Percentiles rank a stretch among this genome's conserved stretches.
phyloP scores from a whole-genome alignment of 805 yeast species.

The Wickerhamiella hasegawae region DNA sequence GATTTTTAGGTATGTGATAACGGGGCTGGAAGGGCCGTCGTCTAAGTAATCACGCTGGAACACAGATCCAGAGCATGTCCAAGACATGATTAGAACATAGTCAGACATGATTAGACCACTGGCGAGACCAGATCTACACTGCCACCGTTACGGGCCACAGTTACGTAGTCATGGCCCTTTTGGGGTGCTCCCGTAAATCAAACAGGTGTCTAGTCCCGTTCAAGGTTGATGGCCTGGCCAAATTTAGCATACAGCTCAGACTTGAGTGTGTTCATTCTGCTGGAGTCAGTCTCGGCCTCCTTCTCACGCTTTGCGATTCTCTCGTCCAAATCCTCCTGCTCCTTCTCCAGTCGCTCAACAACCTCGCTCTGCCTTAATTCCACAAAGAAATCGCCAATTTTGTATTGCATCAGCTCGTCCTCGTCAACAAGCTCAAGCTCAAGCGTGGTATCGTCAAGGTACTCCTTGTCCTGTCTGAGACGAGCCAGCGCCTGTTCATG shows the following conservation, averaged over 20 bases:
- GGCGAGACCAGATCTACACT: too few relatives aligned
- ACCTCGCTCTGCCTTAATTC: slow-evolving; percentile 51
- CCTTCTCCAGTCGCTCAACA: slow-evolving; percentile 48
- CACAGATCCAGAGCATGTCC: too few relatives aligned
- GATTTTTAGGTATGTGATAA: too few relatives aligned
- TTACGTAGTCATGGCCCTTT: too few relatives aligned
- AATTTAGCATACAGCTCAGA: slow-evolving; percentile 70
- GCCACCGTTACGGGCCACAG: too few relatives aligned
- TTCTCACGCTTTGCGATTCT: slow-evolving; percentile 32
- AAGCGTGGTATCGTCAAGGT: slow-evolving; percentile 66
- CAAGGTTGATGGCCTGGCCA: slow-evolving; percentile 78
- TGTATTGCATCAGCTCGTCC: slow-evolving; percentile 35
- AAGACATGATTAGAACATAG: too few relatives aligned
- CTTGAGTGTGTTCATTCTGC: slow-evolving; percentile 45
- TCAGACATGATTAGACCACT: too few relatives aligned
- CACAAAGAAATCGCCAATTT: slow-evolving; percentile 69
- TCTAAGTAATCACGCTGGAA: too few relatives aligned
- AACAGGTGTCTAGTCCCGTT: too few relatives aligned
- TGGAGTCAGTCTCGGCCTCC: slow-evolving; percentile 36
- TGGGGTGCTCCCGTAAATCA: too few relatives aligned
- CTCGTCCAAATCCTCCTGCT: slow-evolving; percentile 35
- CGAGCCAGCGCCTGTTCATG: slow-evolving; percentile 33
- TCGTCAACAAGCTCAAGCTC: slow-evolving; percentile 76
- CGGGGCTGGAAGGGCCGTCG: too few relatives aligned
- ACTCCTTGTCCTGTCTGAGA: slow-evolving; percentile 60